Evolutionary conservation across 2,329 filamentous ascomycete genomes (phyloP).

Genomic region (Peltaster fructicola): DNA sequence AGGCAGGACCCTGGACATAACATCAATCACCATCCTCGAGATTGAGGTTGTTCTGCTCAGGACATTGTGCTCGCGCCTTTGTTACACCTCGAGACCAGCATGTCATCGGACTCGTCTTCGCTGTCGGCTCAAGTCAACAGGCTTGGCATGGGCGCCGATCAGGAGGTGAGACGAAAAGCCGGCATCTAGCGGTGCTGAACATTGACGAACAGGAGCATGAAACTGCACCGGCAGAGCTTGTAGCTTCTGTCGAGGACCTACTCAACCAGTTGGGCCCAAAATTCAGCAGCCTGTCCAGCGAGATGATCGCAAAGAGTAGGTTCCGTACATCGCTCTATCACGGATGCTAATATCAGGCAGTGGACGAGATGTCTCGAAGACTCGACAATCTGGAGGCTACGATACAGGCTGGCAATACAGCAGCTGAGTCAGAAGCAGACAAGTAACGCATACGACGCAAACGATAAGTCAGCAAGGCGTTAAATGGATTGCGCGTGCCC

Average conservation of each 20-base stretch:
- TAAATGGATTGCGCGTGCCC: no score
- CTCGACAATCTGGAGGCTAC: slow-evolving; percentile 69
- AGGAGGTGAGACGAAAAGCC: no score
- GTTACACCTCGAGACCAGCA: slow-evolving; percentile 1
- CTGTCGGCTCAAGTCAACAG: slow-evolving; percentile 10
- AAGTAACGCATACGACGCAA: no score
- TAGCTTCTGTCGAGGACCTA: slow-evolving; percentile 68
- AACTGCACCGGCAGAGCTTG: slow-evolving; percentile 45
- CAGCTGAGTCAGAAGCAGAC: slow-evolving; percentile 5
- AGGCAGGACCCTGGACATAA: no score
- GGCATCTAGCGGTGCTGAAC: no score
- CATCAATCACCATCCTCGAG: no score
- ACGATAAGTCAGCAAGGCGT: no score
- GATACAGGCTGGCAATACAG: slow-evolving; percentile 37
- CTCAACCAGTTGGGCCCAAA: slow-evolving; percentile 71
- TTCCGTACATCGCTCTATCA: slow-evolving; percentile 6
- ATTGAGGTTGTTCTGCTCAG: no score
- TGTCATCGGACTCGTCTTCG: slow-evolving; percentile 6
- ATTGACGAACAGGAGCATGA: no score
- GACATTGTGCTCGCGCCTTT: no score
- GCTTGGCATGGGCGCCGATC: no score
- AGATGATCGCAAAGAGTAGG: slow-evolving; percentile 78
- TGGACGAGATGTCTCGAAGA: slow-evolving; percentile 85
- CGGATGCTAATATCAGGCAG: slow-evolving; percentile 27
- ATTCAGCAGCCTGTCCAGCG: slow-evolving; percentile 67